Evolutionary conservation across 345 rosid species (phyloP).

Genomic region (Rhodamnia argentea): DNA sequence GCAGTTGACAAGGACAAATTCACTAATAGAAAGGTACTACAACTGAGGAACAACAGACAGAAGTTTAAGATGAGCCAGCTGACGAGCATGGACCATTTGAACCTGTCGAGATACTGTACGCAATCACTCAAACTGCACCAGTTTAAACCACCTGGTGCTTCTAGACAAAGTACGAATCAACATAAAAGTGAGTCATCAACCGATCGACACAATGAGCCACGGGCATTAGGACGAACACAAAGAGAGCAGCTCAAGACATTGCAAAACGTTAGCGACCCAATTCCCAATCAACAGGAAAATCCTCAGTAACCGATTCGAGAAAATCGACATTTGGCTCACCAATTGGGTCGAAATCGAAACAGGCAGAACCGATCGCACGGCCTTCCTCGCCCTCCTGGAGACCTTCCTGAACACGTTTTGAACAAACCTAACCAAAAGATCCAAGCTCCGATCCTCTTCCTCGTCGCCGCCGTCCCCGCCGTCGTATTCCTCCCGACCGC

Average conservation of each 20-base stretch:
- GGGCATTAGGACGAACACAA: neutral
- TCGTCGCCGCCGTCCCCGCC: slow-evolving; percentile 52
- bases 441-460: slow-evolving; percentile 80
- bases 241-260: neutral
- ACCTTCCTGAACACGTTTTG: slow-evolving; percentile 62
- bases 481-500: slow-evolving; percentile 19
- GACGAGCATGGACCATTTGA: neutral
- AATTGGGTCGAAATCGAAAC: slow-evolving; percentile 48
- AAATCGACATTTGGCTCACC: slow-evolving; percentile 3
- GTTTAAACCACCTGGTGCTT: neutral
- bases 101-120: accelerated
- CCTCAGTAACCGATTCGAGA: neutral
- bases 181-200: neutral
- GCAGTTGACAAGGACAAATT: neutral
- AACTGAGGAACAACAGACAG: neutral
- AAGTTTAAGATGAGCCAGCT: neutral
- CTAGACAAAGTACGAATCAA: neutral
- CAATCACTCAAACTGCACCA: neutral
- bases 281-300: neutral
- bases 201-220: neutral
- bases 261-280: neutral
- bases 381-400: slow-evolving; percentile 70
- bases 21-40: neutral
- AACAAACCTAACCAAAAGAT: slow-evolving; percentile 58
- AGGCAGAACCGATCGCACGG: slow-evolving; percentile 79